phyloP scores from a whole-genome alignment of 1,139 yeast genomes.

The Yamadazyma mexicana region DNA sequence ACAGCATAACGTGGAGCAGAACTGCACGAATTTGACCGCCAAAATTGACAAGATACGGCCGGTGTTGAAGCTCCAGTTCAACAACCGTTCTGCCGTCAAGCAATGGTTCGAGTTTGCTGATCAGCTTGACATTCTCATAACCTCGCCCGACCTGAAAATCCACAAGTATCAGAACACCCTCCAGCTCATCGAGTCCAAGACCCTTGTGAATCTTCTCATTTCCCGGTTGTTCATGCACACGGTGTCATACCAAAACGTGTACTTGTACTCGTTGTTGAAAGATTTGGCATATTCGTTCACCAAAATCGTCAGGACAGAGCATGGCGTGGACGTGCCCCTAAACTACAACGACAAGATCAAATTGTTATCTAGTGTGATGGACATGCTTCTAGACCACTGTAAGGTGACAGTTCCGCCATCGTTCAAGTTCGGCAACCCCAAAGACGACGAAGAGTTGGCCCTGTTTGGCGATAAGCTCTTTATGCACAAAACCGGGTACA shows the following conservation, averaged over 20 bases:
- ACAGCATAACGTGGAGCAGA: slow-evolving; percentile 12
- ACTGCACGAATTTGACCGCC: slow-evolving; percentile 4
- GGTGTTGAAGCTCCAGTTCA: not conserved
- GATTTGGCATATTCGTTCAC: slow-evolving; percentile 9
- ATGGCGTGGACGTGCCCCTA: slow-evolving; percentile 5
- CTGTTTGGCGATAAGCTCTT: slow-evolving; percentile 12
- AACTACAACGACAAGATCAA: slow-evolving; percentile 20
- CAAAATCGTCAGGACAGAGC: slow-evolving; percentile 15
- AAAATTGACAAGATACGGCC: not conserved
- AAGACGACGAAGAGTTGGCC: slow-evolving; percentile 4
- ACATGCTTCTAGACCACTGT: slow-evolving; percentile 23
- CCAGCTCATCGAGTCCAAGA: slow-evolving; percentile 19
- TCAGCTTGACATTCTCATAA: slow-evolving; percentile 3
- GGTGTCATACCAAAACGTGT: slow-evolving; percentile 9
- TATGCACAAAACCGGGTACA: slow-evolving; percentile 6
- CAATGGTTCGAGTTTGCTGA: slow-evolving; percentile 11
- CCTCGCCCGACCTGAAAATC: not conserved
- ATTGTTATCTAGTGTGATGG: slow-evolving; percentile 22
- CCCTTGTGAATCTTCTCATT: slow-evolving; percentile 23
- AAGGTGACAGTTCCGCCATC: slow-evolving; percentile 13
- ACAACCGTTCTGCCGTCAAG: slow-evolving; percentile 3
- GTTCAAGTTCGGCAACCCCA: not conserved
- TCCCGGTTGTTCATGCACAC: slow-evolving; percentile 22
- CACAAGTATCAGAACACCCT: slow-evolving; percentile 18
- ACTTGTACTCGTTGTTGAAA: slow-evolving; percentile 12